Evolutionary conservation across 495 filamentous ascomycete genomes (phyloP), one percentile per base, ranked within the genome.

Genomic region (Amphirosellinia nigrospora): DNA sequence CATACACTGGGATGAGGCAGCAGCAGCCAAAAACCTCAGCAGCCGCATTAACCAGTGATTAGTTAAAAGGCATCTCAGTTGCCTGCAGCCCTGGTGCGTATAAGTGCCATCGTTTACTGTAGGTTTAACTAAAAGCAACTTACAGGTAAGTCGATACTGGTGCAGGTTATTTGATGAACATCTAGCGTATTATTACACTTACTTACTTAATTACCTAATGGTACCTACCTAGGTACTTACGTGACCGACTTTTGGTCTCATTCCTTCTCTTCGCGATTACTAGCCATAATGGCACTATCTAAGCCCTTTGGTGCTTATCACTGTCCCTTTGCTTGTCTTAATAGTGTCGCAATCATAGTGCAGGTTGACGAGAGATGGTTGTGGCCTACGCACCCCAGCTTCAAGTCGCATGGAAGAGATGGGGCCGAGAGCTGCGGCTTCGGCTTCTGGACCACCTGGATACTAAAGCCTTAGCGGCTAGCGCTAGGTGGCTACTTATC

Each of bases 401-500:
- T n/a, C n/a, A n/a, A n/a, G n/a, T n/a, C n/a, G n/a, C n/a, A n/a
- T 30, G 26, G 50, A 53, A 39, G 28, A 41, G n/a, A 41, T 41
- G 34, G 58, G 36, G 36, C 55, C 36, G 53, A 36, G 8, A 16
- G 15, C 30, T 26, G 55, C 58, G 58, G 55, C 55, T 21, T 41
- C 21, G 58, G 58, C 58, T 61, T 61, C 58, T 61, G 36, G 36
- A 11, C 55, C 32, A 36, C 53, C 11, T 4, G 58, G 58, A 50
- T 50, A 19, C 19, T 13, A 28, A 21, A 36, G 23, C 26, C 61
- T 48, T 67, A 43, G 64, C 48, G 52, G 50, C 62, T 48, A 71
- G 58, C 61, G 46, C 67, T 41, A 39, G 41, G 11, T 43, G 19
- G 26, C 62, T 59, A 56, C 75, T 77, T 77, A 75, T 77, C 75